Evolutionary conservation across 176 grass and related monocot genomes (phyloP), one percentile per base, ranked within the genome.

Genomic region (Urochloa ruziziensis): DNA sequence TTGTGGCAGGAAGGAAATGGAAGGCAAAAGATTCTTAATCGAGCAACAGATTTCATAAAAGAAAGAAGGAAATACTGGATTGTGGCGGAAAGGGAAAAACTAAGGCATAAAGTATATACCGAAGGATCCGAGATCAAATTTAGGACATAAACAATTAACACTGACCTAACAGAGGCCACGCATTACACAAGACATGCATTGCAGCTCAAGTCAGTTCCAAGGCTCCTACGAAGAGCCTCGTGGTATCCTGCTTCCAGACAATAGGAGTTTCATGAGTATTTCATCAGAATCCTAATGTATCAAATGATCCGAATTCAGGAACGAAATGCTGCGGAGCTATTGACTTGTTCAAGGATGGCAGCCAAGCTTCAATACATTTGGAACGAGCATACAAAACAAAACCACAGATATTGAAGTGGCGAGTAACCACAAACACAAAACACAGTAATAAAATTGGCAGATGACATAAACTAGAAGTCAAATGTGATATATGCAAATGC

Each of bases 81-180:
- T 68, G 80, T 44, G 32, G 79, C 30, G 79, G 58, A 23, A 77
- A 82, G 61, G 51, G 69, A 27, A 68, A 80, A 63, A 70, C 53
- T 62, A 29, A 34, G 13, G 76, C 34, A 76, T 70, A 75, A 85
- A 85, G 64, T 80, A 78, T 79, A 79, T 88, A 74, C 91, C 70
- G 53, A 79, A 94, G 86, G 80, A 86, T 84, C 73, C 54, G 29
- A 93, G 40, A 70, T 90, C 81, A 88, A 79, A 89, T 88, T 90
- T 89, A 88, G 82, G 79, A 85, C 85, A 88, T 78, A 94, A 90
- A 91, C 89, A 84, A 76, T 90, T 90, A 97, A 89, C 94, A 97
- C 94, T 97, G 90, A 97, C 94, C 90, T 94, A 97, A 94, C 88
- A 82, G 85, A 91, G 94, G 80, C 80, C 92, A 91, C 74, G 69